Conservation (phyloP, 2,329 filamentous ascomycete species). For the Exophiala sp. region DNA sequence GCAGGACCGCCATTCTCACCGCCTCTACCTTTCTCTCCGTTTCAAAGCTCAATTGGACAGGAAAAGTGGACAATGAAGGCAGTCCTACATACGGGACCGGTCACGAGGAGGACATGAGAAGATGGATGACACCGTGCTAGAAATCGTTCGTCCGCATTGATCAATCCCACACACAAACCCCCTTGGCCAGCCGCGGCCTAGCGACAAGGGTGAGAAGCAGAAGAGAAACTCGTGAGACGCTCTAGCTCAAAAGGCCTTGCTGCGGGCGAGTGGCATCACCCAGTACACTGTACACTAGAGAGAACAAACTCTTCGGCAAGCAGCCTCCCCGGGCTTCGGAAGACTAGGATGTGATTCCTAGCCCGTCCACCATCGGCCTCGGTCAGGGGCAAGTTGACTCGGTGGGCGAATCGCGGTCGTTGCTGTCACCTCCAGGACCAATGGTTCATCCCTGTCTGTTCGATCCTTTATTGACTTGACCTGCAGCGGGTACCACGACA, state of each 20-base stretch:
- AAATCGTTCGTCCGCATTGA: neutral
- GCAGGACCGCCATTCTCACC: constrained; percentile 27
- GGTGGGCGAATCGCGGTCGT: constrained; percentile 12
- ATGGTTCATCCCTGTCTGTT: constrained; percentile 16
- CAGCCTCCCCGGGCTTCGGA: constrained; percentile 22
- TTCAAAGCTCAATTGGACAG: neutral
- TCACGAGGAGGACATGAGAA: constrained; percentile 2
- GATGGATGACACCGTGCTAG: neutral
- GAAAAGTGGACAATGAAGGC: constrained; percentile 4
- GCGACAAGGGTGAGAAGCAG: constrained; percentile 6
- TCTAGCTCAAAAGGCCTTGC: constrained; percentile 11
- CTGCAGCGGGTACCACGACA: constrained; percentile 21
- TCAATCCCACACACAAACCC: neutral
- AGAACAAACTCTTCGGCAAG: constrained; percentile 20
- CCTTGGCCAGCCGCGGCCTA: neutral
- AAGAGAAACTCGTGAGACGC: constrained; percentile 15
- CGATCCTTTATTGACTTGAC: constrained; percentile 16
- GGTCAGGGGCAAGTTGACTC: constrained; percentile 20
- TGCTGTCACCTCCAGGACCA: constrained; percentile 6
- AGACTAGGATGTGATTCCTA: constrained; percentile 24
- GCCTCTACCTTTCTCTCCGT: constrained; percentile 1
- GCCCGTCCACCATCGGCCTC: constrained; percentile 10
- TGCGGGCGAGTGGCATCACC: constrained; percentile 5
- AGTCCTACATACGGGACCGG: neutral
- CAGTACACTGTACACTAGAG: constrained; percentile 18